Base-by-base conservation (phyloP, 495 filamentous ascomycete species). In the Cudoniella acicularis region DNA sequence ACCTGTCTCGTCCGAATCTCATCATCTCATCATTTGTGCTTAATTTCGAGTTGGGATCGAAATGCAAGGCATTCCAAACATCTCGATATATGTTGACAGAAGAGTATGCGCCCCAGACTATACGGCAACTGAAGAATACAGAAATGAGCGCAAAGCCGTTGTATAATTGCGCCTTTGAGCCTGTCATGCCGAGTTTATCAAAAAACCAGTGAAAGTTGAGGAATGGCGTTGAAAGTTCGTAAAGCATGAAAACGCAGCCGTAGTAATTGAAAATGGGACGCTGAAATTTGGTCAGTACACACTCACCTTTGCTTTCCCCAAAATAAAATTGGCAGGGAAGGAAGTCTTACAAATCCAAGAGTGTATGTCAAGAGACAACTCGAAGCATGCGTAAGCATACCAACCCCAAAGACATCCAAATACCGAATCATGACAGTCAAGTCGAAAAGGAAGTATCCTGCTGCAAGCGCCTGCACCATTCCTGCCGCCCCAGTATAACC, bases 181-280 rank as follows among this genome's bases (percentile, higher is more conserved):
- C 94, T 23, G 94, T 98, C 81, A 96, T 87, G 70, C 87, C 83
- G 65, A 97, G 78, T 76, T 98, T 98, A 75, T 98, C 94, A 69
- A 88, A 92, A 81, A 98, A 98, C 94, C 94, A 98, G 79, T 98
- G 94, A 72, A 98, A 88, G 71, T 96, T 95, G 69, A 95, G 86
- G 75, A 95, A 93, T 6, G 91, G 91, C 63, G 84, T 88, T 53
- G 90, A 96, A 54, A 98, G 88, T 77, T 98, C 94, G 78, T 96
- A 98, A 64, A 98, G 89, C 67, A 98, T 90, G 77, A 98, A 97
- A 53, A 84, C 82, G 16, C 85, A 80, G 54, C 84, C 89, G 73
- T 96, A 98, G 78, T 86, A 96, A 75, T 96, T 96, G 65, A 96
- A 75, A 69, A 96, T 96, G 0, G 93, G 93, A 59, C 91, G 80